A percentile compares a stretch with the other conserved stretches of the same genome.
phyloP scores from a whole-genome alignment of 257 asterid species.

The Nicotiana obtusifolia region DNA sequence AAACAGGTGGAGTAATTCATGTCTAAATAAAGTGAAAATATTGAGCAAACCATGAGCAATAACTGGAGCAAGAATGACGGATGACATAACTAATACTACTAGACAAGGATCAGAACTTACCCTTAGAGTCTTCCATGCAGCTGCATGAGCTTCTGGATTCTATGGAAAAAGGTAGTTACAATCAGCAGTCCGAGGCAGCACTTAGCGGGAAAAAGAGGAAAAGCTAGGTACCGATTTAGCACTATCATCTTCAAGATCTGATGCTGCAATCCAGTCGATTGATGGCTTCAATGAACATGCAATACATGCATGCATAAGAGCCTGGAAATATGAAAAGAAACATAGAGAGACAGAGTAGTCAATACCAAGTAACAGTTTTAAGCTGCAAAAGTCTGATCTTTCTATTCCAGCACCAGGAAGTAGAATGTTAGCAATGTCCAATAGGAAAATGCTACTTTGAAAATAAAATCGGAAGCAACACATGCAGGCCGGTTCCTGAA shows the following conservation, averaged over 20 bases:
- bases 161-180: conserved; percentile 18
- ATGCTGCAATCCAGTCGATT: conserved; percentile 98
- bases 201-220: not conserved
- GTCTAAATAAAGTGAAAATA: not conserved
- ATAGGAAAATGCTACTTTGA: not conserved
- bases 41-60: not conserved
- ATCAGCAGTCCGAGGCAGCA: conserved; percentile 4
- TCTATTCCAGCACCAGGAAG: not conserved
- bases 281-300: conserved; percentile 76
- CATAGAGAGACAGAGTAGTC: not conserved
- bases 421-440: not conserved
- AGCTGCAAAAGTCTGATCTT: not conserved
- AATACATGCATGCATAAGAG: conserved; percentile 92
- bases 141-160: conserved; percentile 80
- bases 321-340: conserved; percentile 37
- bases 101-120: conserved; percentile 25
- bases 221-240: conserved; percentile 43
- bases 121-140: conserved; percentile 80
- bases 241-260: conserved; percentile 92
- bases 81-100: not conserved
- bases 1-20: not conserved
- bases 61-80: not conserved
- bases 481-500: too few species aligned
- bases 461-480: not conserved
- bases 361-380: not conserved